A percentile compares a stretch with the other conserved stretches of the same genome.
phyloP scores from a whole-genome alignment of 441 rosid genomes.

The Populus hybrid region DNA sequence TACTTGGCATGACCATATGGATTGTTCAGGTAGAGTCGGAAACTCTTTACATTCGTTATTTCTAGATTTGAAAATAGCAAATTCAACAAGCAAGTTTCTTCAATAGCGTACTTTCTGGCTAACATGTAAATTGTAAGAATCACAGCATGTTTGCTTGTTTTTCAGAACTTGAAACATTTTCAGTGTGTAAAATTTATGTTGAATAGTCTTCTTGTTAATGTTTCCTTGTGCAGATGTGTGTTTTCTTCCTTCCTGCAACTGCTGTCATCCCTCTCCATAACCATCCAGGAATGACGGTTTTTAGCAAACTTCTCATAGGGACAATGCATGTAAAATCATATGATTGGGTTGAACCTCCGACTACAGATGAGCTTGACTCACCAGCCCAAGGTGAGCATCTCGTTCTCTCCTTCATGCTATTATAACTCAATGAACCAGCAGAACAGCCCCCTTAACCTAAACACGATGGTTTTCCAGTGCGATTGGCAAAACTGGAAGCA shows the following conservation, averaged over 20 bases:
- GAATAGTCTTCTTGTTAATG: not conserved
- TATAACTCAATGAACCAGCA: not conserved
- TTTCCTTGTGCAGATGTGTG: conserved; percentile 36
- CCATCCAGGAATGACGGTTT: conserved; percentile 67
- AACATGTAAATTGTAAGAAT: not conserved
- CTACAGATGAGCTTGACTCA: conserved; percentile 2
- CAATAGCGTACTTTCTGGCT: not conserved
- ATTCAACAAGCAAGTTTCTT: not conserved
- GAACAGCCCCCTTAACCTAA: not conserved
- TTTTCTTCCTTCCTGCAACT: conserved; percentile 58
- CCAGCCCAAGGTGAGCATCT: conserved; percentile 29
- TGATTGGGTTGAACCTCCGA: conserved; percentile 38
- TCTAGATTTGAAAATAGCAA: not conserved
- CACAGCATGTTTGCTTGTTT: not conserved
- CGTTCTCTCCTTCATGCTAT: not conserved
- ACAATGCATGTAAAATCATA: conserved; percentile 62
- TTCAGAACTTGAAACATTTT: not conserved
- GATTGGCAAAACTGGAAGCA: conserved; percentile 32
- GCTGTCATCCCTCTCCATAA: conserved; percentile 62
- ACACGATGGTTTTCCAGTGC: conserved; percentile 27
- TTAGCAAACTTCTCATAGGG: conserved; percentile 56
- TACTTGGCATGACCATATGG: not conserved
- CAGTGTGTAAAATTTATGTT: not conserved
- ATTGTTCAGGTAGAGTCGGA: not conserved
- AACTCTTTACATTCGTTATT: not conserved